These are phyloP conservation scores for Stagonosporopsis tanaceti DNA, from an alignment of 2,329 filamentous ascomycete genomes.

Conservation along the genomic window DNA sequence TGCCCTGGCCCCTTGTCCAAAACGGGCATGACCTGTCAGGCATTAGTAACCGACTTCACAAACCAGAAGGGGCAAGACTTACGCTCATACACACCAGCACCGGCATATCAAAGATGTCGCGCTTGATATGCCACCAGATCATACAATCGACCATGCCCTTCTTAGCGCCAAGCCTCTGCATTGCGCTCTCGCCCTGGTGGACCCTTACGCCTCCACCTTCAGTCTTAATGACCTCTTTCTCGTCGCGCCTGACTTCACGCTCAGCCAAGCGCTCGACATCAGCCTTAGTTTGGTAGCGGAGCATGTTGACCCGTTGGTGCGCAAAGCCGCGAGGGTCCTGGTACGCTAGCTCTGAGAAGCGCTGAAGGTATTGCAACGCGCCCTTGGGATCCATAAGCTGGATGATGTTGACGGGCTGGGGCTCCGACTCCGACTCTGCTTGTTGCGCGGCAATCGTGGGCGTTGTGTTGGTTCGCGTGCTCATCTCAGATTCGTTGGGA, in stretches of 20 bases:
- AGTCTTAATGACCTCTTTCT: slow-evolving; percentile 36
- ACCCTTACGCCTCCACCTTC: slow-evolving; percentile 32
- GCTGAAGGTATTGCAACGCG: slow-evolving; percentile 93
- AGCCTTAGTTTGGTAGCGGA: slow-evolving; percentile 76
- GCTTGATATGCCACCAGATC: slow-evolving; percentile 96
- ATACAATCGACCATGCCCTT: slow-evolving; percentile 94
- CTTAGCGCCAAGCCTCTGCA: slow-evolving; percentile 78
- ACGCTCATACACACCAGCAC: slow-evolving; percentile 99
- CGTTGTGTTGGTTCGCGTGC: slow-evolving; percentile 52
- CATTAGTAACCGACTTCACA: not conserved
- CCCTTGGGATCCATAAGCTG: slow-evolving; percentile 94
- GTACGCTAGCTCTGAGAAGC: slow-evolving; percentile 92
- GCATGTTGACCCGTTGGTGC: slow-evolving; percentile 80
- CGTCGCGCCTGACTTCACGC: slow-evolving; percentile 18
- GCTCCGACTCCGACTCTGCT: slow-evolving; percentile 52
- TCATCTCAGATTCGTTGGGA: slow-evolving; percentile 49
- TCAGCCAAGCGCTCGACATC: slow-evolving; percentile 44
- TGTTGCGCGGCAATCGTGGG: slow-evolving; percentile 53
- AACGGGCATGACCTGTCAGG: slow-evolving; percentile 41
- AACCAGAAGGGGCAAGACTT: slow-evolving; percentile 55
- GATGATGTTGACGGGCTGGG: slow-evolving; percentile 86
- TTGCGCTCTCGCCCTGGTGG: slow-evolving; percentile 73
- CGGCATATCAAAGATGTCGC: slow-evolving; percentile 97
- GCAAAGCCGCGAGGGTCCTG: slow-evolving; percentile 88
- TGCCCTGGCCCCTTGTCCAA: slow-evolving; percentile 34